Conservation (phyloP, 2,329 filamentous ascomycete genomes). For the Sporothrix curviconia region DNA sequence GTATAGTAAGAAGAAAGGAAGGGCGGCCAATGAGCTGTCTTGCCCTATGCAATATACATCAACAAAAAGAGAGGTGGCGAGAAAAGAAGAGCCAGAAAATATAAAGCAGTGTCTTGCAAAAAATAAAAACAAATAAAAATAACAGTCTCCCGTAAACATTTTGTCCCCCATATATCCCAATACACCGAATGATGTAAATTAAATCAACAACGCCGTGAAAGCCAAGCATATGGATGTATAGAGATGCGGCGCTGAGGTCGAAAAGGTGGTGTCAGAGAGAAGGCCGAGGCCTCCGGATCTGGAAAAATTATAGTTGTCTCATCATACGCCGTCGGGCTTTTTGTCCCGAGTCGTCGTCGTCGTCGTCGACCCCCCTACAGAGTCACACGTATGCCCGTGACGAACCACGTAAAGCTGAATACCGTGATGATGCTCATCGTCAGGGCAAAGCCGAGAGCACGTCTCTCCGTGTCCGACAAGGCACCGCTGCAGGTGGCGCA, state of each 20-base stretch:
- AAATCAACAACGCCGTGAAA: conserved; percentile 7
- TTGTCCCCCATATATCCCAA: conserved; percentile 9
- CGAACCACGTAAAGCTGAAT: conserved; percentile 59
- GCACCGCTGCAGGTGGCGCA: conserved; percentile 54
- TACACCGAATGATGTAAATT: conserved; percentile 10
- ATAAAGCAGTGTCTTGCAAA: conserved; percentile 8
- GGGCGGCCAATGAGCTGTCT: not conserved
- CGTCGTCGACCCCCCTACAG: conserved; percentile 13
- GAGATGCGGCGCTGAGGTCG: not conserved
- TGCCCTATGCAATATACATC: conserved; percentile 3
- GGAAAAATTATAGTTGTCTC: no score
- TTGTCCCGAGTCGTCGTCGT: not conserved
- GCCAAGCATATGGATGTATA: not conserved
- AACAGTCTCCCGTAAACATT: conserved; percentile 4
- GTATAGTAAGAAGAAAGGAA: not conserved
- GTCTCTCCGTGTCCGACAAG: conserved; percentile 38
- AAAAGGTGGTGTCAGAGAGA: not conserved
- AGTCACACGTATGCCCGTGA: conserved; percentile 38
- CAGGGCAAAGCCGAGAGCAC: conserved; percentile 44
- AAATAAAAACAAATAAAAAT: not conserved
- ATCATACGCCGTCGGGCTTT: not conserved
- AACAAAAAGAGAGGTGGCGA: not conserved
- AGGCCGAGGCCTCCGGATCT: no score
- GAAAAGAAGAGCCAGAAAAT: not conserved
- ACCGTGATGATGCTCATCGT: conserved; percentile 51